Percentiles rank a stretch among this genome's conserved stretches.
phyloP scores from a whole-genome alignment of 768 basidiomycete species.

The Kwoniella sp. region DNA sequence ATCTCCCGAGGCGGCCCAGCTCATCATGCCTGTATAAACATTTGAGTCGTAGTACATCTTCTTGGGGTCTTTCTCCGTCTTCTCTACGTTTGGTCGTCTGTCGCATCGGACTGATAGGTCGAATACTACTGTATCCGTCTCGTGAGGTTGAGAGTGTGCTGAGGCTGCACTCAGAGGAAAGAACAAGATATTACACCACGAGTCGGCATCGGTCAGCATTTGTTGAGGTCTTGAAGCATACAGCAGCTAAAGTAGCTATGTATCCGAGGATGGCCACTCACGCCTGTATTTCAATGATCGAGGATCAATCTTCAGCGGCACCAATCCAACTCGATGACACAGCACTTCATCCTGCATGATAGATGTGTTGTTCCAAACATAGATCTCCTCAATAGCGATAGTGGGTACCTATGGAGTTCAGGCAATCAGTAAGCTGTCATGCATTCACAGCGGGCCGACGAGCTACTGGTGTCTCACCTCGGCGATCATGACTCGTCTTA shows the following conservation, averaged over 20 bases:
- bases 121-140: slow-evolving; percentile 90
- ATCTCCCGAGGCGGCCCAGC: slow-evolving; percentile 80
- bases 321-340: slow-evolving; percentile 84
- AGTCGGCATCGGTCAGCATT: too few species aligned
- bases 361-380: slow-evolving; percentile 90
- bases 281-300: slow-evolving; percentile 62
- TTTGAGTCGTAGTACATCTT: slow-evolving; percentile 70
- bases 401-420: slow-evolving; percentile 71
- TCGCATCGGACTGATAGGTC: slow-evolving; percentile 69
- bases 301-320: slow-evolving; percentile 87
- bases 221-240: too few species aligned
- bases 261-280: slow-evolving; percentile 30
- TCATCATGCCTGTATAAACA: slow-evolving; percentile 57
- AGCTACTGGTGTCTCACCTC: slow-evolving; percentile 82
- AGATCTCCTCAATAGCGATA: slow-evolving; percentile 84
- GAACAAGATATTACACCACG: not conserved
- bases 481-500: slow-evolving; percentile 86
- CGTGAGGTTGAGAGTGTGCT: slow-evolving; percentile 69
- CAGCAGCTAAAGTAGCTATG: not conserved
- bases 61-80: slow-evolving; percentile 63
- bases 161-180: not conserved
- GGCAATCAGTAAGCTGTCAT: not conserved
- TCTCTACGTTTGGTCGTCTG: slow-evolving; percentile 60
- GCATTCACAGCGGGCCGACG: slow-evolving; percentile 1
- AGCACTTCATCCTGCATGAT: slow-evolving; percentile 93